Conservation (phyloP, 1,284 basidiomycete species). For the Peniophora sp. region DNA sequence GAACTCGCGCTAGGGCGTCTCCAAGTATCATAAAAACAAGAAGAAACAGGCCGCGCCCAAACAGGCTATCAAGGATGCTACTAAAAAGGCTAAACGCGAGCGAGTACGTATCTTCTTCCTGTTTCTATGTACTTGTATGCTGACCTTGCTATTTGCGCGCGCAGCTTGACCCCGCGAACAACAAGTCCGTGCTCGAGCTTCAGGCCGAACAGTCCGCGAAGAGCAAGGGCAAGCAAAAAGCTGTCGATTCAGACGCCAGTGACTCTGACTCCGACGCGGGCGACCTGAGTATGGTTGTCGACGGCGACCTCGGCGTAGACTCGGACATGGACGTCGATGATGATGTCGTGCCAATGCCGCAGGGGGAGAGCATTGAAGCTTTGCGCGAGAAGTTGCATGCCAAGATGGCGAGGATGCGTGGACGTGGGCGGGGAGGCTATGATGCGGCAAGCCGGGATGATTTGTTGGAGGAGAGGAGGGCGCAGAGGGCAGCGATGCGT, state of each 20-base stretch:
- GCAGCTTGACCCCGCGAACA: constrained; percentile 86
- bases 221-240: constrained; percentile 44
- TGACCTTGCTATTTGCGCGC: not conserved
- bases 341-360: constrained; percentile 58
- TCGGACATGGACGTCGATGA: constrained; percentile 17
- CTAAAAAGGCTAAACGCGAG: constrained; percentile 76
- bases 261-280: constrained; percentile 29
- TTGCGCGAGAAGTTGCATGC: constrained; percentile 75
- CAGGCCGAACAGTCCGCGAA: constrained; percentile 42
- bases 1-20: constrained; percentile 31
- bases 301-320: constrained; percentile 15
- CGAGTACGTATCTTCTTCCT: constrained; percentile 60
- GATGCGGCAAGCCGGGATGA: constrained; percentile 65
- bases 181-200: constrained; percentile 75
- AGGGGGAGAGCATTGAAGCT: constrained; percentile 57
- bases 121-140: not conserved
- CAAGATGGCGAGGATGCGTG: constrained; percentile 66
- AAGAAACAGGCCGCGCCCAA: constrained; percentile 48
- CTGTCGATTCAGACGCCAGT: constrained; percentile 33
- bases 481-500: constrained; percentile 71
- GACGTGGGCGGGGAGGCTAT: constrained; percentile 21
- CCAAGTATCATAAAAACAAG: constrained; percentile 85
- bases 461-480: constrained; percentile 71
- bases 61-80: constrained; percentile 81
- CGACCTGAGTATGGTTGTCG: constrained; percentile 22